These are phyloP conservation scores for Aspergillus kassunensis DNA, from an alignment of 495 filamentous ascomycete species.

Conservation along the genomic window DNA sequence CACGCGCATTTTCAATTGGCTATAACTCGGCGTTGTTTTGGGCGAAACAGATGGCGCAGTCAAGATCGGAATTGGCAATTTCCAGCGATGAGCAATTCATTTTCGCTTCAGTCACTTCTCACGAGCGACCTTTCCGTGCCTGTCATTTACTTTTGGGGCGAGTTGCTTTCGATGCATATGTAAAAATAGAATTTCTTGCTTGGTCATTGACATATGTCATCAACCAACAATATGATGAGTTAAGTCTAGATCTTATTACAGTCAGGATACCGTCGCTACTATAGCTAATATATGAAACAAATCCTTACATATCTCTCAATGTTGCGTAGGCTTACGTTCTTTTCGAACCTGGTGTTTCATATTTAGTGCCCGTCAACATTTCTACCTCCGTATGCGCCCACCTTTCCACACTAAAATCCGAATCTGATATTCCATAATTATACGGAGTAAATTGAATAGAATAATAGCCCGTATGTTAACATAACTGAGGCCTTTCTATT, in stretches of 20 bases:
- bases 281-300: slow-evolving; percentile 8
- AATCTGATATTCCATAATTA: too few relatives aligned
- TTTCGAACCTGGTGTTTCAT: not conserved
- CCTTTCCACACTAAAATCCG: too few relatives aligned
- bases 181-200: slow-evolving; percentile 46
- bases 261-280: slow-evolving; percentile 3
- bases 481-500: too few relatives aligned
- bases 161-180: slow-evolving; percentile 31
- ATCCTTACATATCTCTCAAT: not conserved
- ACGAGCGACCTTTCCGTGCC: slow-evolving; percentile 1
- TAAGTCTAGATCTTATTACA: slow-evolving; percentile 18
- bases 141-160: slow-evolving; percentile 13
- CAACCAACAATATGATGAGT: slow-evolving; percentile 43
- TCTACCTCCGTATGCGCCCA: too few relatives aligned
- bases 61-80: slow-evolving; percentile 23
- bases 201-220: slow-evolving; percentile 43
- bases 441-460: too few relatives aligned
- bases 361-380: not conserved
- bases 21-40: slow-evolving; percentile 26
- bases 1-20: slow-evolving; percentile 19
- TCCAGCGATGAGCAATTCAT: slow-evolving; percentile 19
- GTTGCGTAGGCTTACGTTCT: too few relatives aligned
- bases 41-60: slow-evolving; percentile 23
- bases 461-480: too few relatives aligned
- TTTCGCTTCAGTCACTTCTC: slow-evolving; percentile 5